A percentile compares a stretch with the other conserved stretches of the same genome.
phyloP scores from a whole-genome alignment of 345 rosid genomes.

The Sonneratia alba region DNA sequence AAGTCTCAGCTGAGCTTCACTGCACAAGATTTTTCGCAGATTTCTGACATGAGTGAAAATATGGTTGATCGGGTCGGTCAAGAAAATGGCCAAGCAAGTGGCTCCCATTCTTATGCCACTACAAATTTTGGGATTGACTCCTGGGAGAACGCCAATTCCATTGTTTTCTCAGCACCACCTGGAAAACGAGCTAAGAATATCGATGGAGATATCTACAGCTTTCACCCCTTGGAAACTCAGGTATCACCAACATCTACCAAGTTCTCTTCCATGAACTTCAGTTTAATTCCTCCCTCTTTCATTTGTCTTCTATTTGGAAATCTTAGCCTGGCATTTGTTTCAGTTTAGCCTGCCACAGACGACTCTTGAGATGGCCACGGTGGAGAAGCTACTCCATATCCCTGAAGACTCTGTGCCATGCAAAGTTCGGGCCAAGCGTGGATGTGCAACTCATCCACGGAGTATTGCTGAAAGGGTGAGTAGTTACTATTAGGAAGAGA shows the following conservation, averaged over 20 bases:
- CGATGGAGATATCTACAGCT: conserved; percentile 52
- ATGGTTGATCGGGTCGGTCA: conserved; percentile 42
- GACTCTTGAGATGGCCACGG: conserved; percentile 65
- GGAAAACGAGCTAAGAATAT: conserved; percentile 51
- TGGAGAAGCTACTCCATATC: conserved; percentile 65
- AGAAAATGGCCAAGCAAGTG: conserved; percentile 29
- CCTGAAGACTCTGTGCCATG: conserved; percentile 94
- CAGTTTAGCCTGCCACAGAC: conserved; percentile 93
- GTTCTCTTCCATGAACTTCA: background rate
- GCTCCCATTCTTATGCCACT: conserved; percentile 31
- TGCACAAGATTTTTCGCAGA: conserved; percentile 54
- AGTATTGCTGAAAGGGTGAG: conserved; percentile 52
- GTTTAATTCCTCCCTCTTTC: background rate
- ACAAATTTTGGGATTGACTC: conserved; percentile 59
- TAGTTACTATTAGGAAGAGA: background rate
- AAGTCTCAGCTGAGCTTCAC: conserved; percentile 79
- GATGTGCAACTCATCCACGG: conserved; percentile 92
- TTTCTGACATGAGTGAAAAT: conserved; percentile 57
- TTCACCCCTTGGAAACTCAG: conserved; percentile 69
- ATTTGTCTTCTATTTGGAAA: conserved; percentile 1
- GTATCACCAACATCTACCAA: conserved; percentile 20
- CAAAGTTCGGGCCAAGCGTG: conserved; percentile 89
- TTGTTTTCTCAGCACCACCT: conserved; percentile 55
- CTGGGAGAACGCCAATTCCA: conserved; percentile 69
- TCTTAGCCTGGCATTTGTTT: conserved; percentile 13